Percentiles rank a stretch among this genome's conserved stretches.
Evolutionary conservation across 1,284 basidiomycete species (phyloP).

Genomic region (Apiotrichum porosum): DNA sequence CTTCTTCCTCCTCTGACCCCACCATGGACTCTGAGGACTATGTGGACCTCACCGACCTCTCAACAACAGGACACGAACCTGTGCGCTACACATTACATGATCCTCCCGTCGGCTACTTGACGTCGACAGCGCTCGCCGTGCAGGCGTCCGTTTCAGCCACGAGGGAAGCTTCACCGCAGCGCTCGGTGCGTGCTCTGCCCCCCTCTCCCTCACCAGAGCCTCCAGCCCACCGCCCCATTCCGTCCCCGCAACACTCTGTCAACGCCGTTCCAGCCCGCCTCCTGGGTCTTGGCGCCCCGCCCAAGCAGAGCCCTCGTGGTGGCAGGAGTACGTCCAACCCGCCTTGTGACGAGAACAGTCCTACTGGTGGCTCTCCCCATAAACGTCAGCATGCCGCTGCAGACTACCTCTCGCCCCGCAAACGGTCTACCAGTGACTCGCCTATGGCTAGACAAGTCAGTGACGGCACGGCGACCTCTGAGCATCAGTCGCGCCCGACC

Average conservation of each 20-base stretch:
- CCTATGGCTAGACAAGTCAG: slow-evolving; percentile 17
- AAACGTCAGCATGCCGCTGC: slow-evolving; percentile 37
- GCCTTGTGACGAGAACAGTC: slow-evolving; percentile 22
- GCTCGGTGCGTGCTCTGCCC: too few species aligned
- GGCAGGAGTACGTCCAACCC: too few species aligned
- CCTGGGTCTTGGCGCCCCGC: slow-evolving; percentile 28
- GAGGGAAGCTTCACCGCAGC: too few species aligned
- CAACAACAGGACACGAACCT: too few species aligned
- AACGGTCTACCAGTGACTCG: slow-evolving; percentile 26
- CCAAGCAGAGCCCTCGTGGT: slow-evolving; percentile 12
- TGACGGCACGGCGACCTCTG: slow-evolving; percentile 20
- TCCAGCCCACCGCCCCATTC: too few species aligned
- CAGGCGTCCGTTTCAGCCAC: too few species aligned
- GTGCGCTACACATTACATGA: too few species aligned
- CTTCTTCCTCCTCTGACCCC: neutral
- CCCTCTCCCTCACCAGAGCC: too few species aligned
- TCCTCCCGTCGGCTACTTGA: too few species aligned
- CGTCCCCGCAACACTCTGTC: too few species aligned
- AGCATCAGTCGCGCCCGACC: neutral
- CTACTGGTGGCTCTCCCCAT: slow-evolving; percentile 1
- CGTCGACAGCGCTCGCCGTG: too few species aligned
- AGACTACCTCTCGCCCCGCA: slow-evolving; percentile 37
- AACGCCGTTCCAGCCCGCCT: neutral
- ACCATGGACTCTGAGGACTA: neutral
- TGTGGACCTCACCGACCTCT: too few species aligned